A percentile compares a stretch with the other conserved stretches of the same genome.
phyloP scores from a whole-genome alignment of 345 rosid species.

The Garcia nutans region DNA sequence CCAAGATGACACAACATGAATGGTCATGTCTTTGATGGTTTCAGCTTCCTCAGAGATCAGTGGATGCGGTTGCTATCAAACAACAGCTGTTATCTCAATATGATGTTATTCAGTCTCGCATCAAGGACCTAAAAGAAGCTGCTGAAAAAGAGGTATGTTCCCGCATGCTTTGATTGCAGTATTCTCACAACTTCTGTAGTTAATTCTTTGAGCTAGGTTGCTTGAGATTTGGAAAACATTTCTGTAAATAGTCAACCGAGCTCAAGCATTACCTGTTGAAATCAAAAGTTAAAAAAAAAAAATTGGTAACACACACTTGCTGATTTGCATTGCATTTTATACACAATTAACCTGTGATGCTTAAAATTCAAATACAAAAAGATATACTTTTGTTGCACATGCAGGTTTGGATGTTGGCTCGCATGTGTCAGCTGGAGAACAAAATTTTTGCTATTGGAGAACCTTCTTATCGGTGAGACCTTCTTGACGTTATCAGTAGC shows the following conservation, averaged over 20 bases:
- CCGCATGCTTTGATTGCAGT: neutral
- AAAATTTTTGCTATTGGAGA: constrained; percentile 92
- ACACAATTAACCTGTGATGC: neutral
- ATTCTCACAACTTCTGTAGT: constrained; percentile 1
- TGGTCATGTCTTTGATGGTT: constrained; percentile 23
- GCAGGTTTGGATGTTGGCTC: constrained; percentile 95
- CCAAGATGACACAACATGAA: constrained; percentile 1
- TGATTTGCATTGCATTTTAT: neutral
- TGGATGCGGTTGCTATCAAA: constrained; percentile 58
- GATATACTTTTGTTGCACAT: constrained; percentile 20
- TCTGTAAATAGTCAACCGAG: neutral
- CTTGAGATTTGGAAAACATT: neutral
- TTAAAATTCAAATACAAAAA: neutral
- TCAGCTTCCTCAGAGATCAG: constrained; percentile 84
- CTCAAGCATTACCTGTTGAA: neutral
- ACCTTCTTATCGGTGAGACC: constrained; percentile 80
- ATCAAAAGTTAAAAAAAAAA: too few species aligned
- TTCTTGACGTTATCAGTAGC: constrained; percentile 15
- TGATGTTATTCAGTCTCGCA: constrained; percentile 79
- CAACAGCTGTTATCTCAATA: constrained; percentile 90
- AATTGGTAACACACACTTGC: neutral
- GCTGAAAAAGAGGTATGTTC: constrained; percentile 74
- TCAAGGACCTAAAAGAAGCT: constrained; percentile 74
- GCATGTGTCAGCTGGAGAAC: constrained; percentile 96
- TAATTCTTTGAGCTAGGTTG: constrained; percentile 1